Evolutionary conservation across 2,329 filamentous ascomycete species (phyloP).

Genomic region (Cadophora malorum): DNA sequence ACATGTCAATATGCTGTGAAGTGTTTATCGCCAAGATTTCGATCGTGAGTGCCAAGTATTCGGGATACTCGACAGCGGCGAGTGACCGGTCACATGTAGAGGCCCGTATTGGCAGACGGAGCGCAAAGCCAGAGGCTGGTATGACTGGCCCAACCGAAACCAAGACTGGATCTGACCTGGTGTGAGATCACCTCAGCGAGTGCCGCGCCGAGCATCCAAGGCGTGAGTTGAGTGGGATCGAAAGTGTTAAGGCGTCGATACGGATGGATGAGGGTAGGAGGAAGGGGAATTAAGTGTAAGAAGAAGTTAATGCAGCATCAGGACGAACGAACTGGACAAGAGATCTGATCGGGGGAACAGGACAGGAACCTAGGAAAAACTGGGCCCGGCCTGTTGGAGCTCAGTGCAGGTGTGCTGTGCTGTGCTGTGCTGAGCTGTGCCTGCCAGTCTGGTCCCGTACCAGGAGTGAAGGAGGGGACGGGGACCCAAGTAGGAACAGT

Average conservation of each 20-base stretch:
- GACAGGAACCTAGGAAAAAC: conserved; percentile 5
- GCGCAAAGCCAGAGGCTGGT: conserved; percentile 21
- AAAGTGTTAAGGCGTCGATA: not conserved
- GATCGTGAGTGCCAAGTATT: conserved; percentile 40
- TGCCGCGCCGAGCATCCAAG: not conserved
- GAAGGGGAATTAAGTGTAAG: not conserved
- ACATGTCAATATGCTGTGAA: conserved; percentile 40
- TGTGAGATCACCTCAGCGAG: not conserved
- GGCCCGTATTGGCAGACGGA: conserved; percentile 20
- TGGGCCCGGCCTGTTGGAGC: not conserved
- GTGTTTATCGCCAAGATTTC: conserved; percentile 43
- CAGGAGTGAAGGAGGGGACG: not conserved
- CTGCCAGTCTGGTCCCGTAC: too few relatives aligned
- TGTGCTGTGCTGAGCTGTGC: not conserved
- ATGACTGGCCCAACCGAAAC: conserved; percentile 15
- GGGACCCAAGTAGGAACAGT: not conserved
- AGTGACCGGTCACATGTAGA: conserved; percentile 26
- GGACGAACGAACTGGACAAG: conserved; percentile 1
- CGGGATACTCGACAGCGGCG: conserved; percentile 29
- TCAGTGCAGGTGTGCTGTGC: not conserved
- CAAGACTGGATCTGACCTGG: not conserved
- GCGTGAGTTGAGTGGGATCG: conserved; percentile 1
- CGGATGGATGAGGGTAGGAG: not conserved
- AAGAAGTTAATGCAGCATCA: conserved; percentile 12
- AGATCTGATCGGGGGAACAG: conserved; percentile 8